Evolutionary conservation across 345 rosid species (phyloP), one percentile per base, ranked within the genome.

Genomic region (Populus tremula): DNA sequence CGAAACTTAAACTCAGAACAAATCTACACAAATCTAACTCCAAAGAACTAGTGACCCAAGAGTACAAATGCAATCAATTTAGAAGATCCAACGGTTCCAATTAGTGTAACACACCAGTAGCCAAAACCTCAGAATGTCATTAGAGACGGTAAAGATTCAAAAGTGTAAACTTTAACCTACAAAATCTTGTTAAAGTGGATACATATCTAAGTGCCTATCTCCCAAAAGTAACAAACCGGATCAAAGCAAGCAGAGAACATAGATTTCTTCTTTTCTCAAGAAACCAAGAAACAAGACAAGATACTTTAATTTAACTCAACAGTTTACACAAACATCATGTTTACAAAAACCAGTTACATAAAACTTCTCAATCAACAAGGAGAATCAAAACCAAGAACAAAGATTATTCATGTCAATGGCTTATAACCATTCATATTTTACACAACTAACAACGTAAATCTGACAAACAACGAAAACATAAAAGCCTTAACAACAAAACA

Each of bases 201-300:
- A 29, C 63, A 75, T 23, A 35, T 71, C 70, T 45, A 64, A 72
- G 77, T 70, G 47, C 70, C 81, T 74, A 73, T 77, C 71, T 27
- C 23, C 25, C 23, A 63, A 64, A 76, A 53, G 43, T 45, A 41
- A 71, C 41, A 76, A 39, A 21, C 72, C 72, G 10, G 78, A 70
- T n/a, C 69, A 20, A 70, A 23, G 74, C 35, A 61, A 77, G 61
- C 49, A 45, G 31, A 71, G 71, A 56, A 29, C 0, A 33, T 18
- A 29, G 13, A 72, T 56, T 36, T 59, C 27, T 59, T 8, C 6
- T 59, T 59, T 59, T 23, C 63, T 1, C 29, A n/a, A 59, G 29
- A 59, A n/a, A 12, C 29, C 62, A 56, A 59, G 7, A 20, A 49
- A 38, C 9, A 63, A 56, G n/a, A 23, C 5, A 12, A 27, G 59